phyloP scores from a whole-genome alignment of 352 stramenopile genomes.

The Globisporangium radiosum region DNA sequence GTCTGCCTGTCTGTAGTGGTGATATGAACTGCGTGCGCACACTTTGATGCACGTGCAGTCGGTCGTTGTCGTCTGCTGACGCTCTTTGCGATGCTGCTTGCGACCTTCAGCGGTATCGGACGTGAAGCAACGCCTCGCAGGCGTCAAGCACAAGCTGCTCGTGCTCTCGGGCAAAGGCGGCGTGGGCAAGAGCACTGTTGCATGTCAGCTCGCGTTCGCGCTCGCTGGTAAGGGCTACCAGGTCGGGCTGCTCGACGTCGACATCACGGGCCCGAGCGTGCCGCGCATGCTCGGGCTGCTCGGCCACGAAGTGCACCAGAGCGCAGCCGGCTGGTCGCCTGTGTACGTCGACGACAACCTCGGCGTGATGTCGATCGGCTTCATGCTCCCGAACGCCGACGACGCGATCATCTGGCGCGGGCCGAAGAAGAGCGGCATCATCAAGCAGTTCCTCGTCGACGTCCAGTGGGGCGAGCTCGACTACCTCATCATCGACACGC shows the following conservation, averaged over 20 bases:
- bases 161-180: slow-evolving; percentile 99
- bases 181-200: slow-evolving; percentile 99
- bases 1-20: too few relatives aligned
- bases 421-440: slow-evolving; percentile 99
- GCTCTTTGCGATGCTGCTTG: too few relatives aligned
- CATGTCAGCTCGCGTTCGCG: slow-evolving; percentile 96
- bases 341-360: slow-evolving; percentile 99
- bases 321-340: slow-evolving; percentile 97
- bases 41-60: slow-evolving; percentile 21
- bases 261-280: slow-evolving; percentile 98
- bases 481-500: slow-evolving; percentile 99
- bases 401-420: slow-evolving; percentile 99
- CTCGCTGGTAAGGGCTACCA: slow-evolving; percentile 92
- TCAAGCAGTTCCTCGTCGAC: slow-evolving; percentile 99
- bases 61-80: slow-evolving; percentile 26
- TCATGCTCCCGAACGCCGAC: slow-evolving; percentile 97
- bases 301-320: slow-evolving; percentile 96
- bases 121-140: slow-evolving; percentile 78
- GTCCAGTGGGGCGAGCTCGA: slow-evolving; percentile 99
- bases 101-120: slow-evolving; percentile 50
- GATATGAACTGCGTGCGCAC: slow-evolving; percentile 12
- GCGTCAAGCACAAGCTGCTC: slow-evolving; percentile 96
- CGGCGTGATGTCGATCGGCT: slow-evolving; percentile 99
- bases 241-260: slow-evolving; percentile 97
- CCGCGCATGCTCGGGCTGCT: slow-evolving; percentile 94